These are phyloP conservation scores for Cercis canadensis DNA, from an alignment of 306 rosid genomes.

Conservation along the genomic window DNA sequence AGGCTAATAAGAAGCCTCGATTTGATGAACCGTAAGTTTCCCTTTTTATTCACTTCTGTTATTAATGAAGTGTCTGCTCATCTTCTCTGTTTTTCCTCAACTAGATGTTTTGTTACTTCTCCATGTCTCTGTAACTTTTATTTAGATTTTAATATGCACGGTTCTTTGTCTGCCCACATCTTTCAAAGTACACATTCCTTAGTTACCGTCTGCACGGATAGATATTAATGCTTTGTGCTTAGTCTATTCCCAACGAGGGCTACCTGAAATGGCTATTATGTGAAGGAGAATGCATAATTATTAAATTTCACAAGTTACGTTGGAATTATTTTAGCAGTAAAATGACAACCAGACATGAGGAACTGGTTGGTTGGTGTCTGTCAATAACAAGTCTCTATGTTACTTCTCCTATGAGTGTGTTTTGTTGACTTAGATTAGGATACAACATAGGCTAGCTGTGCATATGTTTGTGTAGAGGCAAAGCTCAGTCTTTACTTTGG, in stretches of 20 bases:
- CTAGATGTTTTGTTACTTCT: constrained; percentile 2
- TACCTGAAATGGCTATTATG: background rate
- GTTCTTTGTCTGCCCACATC: background rate
- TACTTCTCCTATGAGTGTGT: background rate
- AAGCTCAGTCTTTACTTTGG: no score
- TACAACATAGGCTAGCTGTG: background rate
- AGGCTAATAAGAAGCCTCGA: constrained; percentile 49
- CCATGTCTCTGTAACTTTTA: background rate
- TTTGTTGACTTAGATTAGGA: background rate
- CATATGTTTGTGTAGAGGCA: background rate
- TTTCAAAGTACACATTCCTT: background rate
- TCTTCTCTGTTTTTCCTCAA: background rate
- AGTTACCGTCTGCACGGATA: background rate
- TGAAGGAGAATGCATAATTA: background rate
- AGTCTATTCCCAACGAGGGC: background rate
- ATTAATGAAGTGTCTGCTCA: background rate
- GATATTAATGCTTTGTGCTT: constrained; percentile 9
- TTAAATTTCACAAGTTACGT: no score
- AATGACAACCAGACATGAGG: no score
- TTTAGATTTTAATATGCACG: constrained; percentile 1
- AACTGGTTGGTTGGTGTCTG: no score
- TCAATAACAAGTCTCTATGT: no score
- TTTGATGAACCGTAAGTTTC: constrained; percentile 47
- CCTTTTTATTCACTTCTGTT: constrained; percentile 5
- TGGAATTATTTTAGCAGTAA: no score